Conservation (phyloP, 768 basidiomycete species). For the Clitopilus passeckerianus region DNA sequence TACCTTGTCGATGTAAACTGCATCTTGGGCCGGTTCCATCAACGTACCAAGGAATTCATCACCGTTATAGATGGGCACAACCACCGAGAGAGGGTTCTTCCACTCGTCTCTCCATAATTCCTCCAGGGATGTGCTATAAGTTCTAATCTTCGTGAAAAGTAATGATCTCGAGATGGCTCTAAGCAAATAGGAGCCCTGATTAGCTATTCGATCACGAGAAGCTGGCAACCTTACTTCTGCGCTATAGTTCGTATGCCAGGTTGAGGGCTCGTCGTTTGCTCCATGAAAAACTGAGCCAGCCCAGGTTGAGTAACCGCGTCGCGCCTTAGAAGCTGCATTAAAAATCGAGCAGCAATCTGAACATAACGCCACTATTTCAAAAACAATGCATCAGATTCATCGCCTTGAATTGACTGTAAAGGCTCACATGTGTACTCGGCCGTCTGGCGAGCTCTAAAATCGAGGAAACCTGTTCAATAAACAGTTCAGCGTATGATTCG, state of each 20-base stretch:
- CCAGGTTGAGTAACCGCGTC: slow-evolving; percentile 50
- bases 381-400: slow-evolving; percentile 7
- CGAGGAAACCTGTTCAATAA: slow-evolving; percentile 41
- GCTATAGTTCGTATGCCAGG: slow-evolving; percentile 59
- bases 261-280: slow-evolving; percentile 66
- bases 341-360: slow-evolving; percentile 62
- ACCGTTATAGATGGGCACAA: slow-evolving; percentile 43
- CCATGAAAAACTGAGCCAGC: slow-evolving; percentile 58
- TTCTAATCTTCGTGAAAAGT: slow-evolving; percentile 70
- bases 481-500: slow-evolving; percentile 6
- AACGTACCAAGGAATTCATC: slow-evolving; percentile 45
- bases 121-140: slow-evolving; percentile 55
- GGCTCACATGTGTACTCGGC: slow-evolving; percentile 67
- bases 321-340: slow-evolving; percentile 58
- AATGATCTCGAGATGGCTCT: slow-evolving; percentile 68
- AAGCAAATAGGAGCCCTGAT: slow-evolving; percentile 3
- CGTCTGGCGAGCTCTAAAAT: slow-evolving; percentile 57
- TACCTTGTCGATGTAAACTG: slow-evolving; percentile 59
- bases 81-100: slow-evolving; percentile 53
- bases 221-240: slow-evolving; percentile 44
- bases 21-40: slow-evolving; percentile 27
- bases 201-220: neutral
- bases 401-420: slow-evolving; percentile 1
- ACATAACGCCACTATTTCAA: slow-evolving; percentile 71
- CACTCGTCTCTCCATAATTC: slow-evolving; percentile 75